phyloP scores from a whole-genome alignment of 208 protist species.

The Trypanosomatidae sp. region DNA sequence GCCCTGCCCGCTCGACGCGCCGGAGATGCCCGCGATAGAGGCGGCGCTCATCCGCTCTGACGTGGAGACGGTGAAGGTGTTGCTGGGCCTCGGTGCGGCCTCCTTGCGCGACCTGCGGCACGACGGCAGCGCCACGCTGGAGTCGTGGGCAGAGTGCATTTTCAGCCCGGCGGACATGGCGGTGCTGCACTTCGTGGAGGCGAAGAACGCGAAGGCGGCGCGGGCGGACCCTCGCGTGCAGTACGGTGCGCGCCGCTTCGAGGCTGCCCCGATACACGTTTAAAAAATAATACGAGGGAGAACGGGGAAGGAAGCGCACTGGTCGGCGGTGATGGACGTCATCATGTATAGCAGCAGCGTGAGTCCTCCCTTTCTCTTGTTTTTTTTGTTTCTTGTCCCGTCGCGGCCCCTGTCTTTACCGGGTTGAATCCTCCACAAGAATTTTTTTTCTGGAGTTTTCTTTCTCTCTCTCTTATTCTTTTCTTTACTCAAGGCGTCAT shows the following conservation, averaged over 20 bases:
- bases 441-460: too few relatives aligned
- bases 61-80: conserved; percentile 32
- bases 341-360: too few relatives aligned
- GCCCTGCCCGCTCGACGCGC: conserved; percentile 41
- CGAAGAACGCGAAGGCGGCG: conserved; percentile 20
- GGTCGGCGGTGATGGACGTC: too few relatives aligned
- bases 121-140: conserved; percentile 41
- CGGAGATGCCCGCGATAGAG: conserved; percentile 58
- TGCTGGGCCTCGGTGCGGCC: conserved; percentile 52
- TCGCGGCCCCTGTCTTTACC: too few relatives aligned
- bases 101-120: conserved; percentile 46
- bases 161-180: conserved; percentile 36
- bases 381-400: too few relatives aligned
- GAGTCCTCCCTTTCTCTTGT: too few relatives aligned
- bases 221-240: conserved; percentile 40
- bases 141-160: conserved; percentile 35
- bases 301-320: not conserved
- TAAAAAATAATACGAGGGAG: not conserved
- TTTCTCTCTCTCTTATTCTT: too few relatives aligned
- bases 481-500: too few relatives aligned
- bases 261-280: not conserved
- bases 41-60: conserved; percentile 41
- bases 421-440: too few relatives aligned
- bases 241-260: conserved; percentile 53
- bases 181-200: conserved; percentile 31